Evolutionary conservation across 805 yeast species (phyloP).

Genomic region (Myxozyma kluyveri): DNA sequence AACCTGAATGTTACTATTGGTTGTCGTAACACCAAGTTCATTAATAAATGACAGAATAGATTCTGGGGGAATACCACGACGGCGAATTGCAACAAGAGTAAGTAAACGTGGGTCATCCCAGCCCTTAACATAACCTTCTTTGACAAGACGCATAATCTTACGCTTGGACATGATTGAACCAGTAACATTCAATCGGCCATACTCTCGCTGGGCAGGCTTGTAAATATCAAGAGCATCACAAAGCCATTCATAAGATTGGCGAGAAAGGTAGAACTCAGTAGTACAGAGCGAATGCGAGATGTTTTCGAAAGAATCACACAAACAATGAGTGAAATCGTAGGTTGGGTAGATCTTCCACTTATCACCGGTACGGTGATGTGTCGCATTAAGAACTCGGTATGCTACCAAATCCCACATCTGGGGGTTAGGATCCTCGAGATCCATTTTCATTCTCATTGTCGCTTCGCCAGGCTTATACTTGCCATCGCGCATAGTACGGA

Average conservation of each 20-base stretch:
- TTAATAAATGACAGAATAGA: conserved; percentile 90
- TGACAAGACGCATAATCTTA: conserved; percentile 89
- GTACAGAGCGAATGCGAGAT: conserved; percentile 96
- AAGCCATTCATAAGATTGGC: conserved; percentile 98
- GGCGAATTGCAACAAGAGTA: conserved; percentile 88
- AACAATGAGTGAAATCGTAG: conserved; percentile 97
- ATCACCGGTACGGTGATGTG: conserved; percentile 94
- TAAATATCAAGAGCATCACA: conserved; percentile 93
- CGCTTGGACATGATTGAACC: conserved; percentile 95
- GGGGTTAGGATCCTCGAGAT: conserved; percentile 83
- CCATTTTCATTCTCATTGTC: conserved; percentile 95
- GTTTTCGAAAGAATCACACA: conserved; percentile 96
- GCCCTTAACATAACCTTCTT: conserved; percentile 75
- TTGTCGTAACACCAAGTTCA: conserved; percentile 94
- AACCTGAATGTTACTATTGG: conserved; percentile 86
- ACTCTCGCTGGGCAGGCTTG: conserved; percentile 98
- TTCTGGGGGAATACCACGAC: conserved; percentile 99
- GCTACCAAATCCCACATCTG: conserved; percentile 99
- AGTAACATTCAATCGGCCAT: conserved; percentile 90
- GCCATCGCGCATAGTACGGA: conserved; percentile 91
- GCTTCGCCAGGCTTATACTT: conserved; percentile 86
- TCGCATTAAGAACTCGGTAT: conserved; percentile 85
- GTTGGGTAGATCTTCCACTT: conserved; percentile 99
- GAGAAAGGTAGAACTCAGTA: conserved; percentile 84
- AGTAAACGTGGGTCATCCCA: conserved; percentile 99